Evolutionary conservation across 495 filamentous ascomycete species (phyloP).

Genomic region (Wilcoxina mikolae): DNA sequence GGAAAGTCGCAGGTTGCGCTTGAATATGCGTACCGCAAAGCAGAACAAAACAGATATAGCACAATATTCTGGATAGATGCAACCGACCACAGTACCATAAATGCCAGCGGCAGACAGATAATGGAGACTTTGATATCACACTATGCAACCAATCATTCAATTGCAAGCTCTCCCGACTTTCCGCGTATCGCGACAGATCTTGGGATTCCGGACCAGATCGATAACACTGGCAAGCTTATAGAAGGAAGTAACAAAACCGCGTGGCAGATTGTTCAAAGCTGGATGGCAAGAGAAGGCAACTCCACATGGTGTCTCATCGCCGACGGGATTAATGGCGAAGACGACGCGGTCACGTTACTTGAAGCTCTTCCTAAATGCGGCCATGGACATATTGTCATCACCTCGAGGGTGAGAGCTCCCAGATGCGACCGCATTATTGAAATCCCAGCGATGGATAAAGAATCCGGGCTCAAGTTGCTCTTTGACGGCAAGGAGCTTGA

Average conservation of each 20-base stretch:
- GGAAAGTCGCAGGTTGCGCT: constrained; percentile 16
- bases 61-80: constrained; percentile 19
- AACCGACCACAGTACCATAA: neutral
- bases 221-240: constrained; percentile 1
- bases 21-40: constrained; percentile 16
- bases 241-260: neutral
- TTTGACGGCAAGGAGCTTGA: neutral
- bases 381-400: constrained; percentile 10
- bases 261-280: constrained; percentile 6
- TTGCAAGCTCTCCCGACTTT: constrained; percentile 1
- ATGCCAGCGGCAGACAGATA: neutral
- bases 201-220: neutral
- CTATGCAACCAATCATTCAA: constrained; percentile 3
- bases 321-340: constrained; percentile 8
- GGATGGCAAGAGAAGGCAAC: constrained; percentile 5
- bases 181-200: neutral
- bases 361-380: constrained; percentile 3
- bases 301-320: constrained; percentile 11
- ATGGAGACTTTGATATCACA: constrained; percentile 2
- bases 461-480: neutral
- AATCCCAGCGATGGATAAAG: neutral
- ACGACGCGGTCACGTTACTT: neutral
- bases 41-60: constrained; percentile 8
- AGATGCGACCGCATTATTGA: neutral
- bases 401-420: neutral